Evolutionary conservation across 2,329 filamentous ascomycete genomes (phyloP).

Genomic region (Neurospora sp.): DNA sequence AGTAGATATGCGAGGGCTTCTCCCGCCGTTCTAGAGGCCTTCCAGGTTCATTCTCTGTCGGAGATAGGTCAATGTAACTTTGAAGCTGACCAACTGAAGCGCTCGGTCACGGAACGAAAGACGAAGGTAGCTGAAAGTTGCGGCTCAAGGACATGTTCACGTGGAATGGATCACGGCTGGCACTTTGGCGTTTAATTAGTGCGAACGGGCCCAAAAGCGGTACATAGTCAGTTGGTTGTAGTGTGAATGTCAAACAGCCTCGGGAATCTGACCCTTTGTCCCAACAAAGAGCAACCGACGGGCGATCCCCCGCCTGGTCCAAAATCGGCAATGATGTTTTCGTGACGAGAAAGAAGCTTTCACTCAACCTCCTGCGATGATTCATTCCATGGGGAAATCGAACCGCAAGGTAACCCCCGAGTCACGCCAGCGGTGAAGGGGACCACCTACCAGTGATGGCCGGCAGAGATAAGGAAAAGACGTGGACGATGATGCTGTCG

Average conservation of each 20-base stretch:
- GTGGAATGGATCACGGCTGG: neutral
- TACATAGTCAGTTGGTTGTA: neutral
- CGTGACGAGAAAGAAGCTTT: neutral
- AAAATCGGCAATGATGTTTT: neutral
- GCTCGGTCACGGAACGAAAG: neutral
- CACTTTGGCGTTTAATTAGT: neutral
- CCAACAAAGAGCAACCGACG: neutral
- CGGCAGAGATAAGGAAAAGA: neutral
- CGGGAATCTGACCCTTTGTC: neutral
- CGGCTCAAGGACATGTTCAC: neutral
- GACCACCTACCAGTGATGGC: neutral
- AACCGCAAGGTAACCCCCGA: neutral
- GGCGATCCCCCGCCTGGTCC: neutral
- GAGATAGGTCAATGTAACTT: neutral
- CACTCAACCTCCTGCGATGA: neutral
- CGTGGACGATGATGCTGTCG: neutral
- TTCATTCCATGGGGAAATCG: neutral
- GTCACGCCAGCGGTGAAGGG: neutral
- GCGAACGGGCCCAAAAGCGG: neutral
- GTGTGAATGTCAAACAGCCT: neutral
- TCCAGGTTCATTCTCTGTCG: neutral
- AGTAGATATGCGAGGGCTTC: neutral
- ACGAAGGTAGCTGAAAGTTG: neutral
- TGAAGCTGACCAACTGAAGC: neutral
- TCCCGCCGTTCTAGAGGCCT: neutral